phyloP scores from a whole-genome alignment of 768 basidiomycete genomes.

The Boletus tomentosulus region DNA sequence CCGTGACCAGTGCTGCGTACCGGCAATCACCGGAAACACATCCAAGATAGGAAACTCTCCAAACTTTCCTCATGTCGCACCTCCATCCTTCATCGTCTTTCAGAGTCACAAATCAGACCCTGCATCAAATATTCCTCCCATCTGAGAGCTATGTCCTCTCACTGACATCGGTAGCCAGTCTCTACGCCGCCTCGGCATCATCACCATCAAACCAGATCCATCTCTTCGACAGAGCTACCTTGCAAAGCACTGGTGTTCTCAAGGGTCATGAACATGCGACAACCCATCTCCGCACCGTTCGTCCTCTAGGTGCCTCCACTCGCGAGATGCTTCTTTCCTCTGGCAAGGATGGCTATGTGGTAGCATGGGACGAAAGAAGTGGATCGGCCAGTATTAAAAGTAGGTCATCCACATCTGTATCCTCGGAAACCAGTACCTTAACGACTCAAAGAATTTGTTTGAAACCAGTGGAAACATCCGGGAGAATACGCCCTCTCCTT shows the following conservation, averaged over 20 bases:
- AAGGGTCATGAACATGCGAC: constrained; percentile 56
- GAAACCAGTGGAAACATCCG: constrained; percentile 45
- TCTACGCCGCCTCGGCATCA: constrained; percentile 61
- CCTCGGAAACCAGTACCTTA: constrained; percentile 17
- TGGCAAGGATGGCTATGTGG: constrained; percentile 68
- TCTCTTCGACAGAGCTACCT: constrained; percentile 57
- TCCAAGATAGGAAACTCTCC: constrained; percentile 24
- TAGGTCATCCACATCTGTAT: constrained; percentile 34
- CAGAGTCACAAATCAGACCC: constrained; percentile 15
- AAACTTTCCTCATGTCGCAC: constrained; percentile 20
- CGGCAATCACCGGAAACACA: constrained; percentile 24
- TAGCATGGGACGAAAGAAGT: constrained; percentile 71
- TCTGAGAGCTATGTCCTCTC: constrained; percentile 58
- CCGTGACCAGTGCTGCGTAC: background rate
- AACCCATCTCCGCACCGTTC: constrained; percentile 48
- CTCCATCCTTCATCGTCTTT: constrained; percentile 19
- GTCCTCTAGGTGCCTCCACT: constrained; percentile 38
- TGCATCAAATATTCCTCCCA: constrained; percentile 34
- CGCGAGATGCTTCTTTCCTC: constrained; percentile 54
- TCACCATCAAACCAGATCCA: constrained; percentile 61
- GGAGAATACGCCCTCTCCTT: constrained; percentile 44
- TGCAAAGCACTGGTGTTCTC: constrained; percentile 45
- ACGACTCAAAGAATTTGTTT: constrained; percentile 35
- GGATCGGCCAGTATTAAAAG: constrained; percentile 51
- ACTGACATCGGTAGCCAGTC: constrained; percentile 44